Percentiles rank a stretch among this genome's conserved stretches.
phyloP scores from a whole-genome alignment of 2,329 filamentous ascomycete species.

The Teratosphaeria gauchensis region DNA sequence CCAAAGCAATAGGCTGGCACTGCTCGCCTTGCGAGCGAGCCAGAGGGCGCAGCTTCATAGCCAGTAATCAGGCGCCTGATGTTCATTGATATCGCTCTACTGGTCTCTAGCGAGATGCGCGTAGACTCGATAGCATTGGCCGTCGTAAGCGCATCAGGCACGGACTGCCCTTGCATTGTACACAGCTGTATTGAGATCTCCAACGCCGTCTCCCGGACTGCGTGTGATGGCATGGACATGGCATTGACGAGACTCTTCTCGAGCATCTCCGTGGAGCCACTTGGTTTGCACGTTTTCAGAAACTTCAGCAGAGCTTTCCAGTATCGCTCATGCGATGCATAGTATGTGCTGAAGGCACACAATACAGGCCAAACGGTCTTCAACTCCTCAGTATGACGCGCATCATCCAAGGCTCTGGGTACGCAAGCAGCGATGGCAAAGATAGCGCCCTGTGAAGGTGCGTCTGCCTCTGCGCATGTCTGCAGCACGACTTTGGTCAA shows the following conservation, averaged over 20 bases:
- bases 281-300: conserved; percentile 7
- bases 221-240: conserved; percentile 64
- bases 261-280: conserved; percentile 45
- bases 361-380: conserved; percentile 12
- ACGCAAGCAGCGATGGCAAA: conserved; percentile 16
- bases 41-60: conserved; percentile 49
- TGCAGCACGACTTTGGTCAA: not conserved
- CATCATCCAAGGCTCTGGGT: conserved; percentile 8
- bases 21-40: conserved; percentile 58
- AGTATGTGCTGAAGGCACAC: conserved; percentile 9
- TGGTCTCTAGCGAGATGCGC: conserved; percentile 64
- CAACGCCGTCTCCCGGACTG: conserved; percentile 63
- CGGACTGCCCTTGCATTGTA: conserved; percentile 37
- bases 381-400: not conserved
- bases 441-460: not conserved
- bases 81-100: conserved; percentile 71
- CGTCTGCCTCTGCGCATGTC: not conserved
- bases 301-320: conserved; percentile 19
- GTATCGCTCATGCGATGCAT: conserved; percentile 13
- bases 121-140: conserved; percentile 76
- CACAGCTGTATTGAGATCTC: conserved; percentile 59
- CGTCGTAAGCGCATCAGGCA: conserved; percentile 45
- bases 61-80: conserved; percentile 63
- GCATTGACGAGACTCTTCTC: conserved; percentile 60
- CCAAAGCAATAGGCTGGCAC: conserved; percentile 82